These are phyloP conservation scores for Eleusine coracana DNA, from an alignment of 176 grass and related monocot species.

Conservation along the genomic window DNA sequence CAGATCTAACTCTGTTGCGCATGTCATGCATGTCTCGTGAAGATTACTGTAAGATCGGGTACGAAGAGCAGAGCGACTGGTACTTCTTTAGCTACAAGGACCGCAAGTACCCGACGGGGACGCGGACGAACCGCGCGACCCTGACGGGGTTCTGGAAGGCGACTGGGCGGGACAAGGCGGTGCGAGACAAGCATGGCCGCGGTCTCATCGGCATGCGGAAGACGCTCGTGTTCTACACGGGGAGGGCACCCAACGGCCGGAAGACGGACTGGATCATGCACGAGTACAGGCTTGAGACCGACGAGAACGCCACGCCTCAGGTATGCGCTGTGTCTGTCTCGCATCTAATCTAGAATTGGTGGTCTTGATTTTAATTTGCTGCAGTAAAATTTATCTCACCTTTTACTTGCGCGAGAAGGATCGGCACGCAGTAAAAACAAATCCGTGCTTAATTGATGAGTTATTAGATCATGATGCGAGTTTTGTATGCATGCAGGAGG, in stretches of 20 bases:
- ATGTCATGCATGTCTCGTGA: neutral
- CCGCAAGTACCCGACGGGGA: conserved; percentile 88
- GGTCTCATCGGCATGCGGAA: conserved; percentile 87
- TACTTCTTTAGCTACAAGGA: conserved; percentile 98
- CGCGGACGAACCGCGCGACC: conserved; percentile 81
- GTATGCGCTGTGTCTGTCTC: conserved; percentile 4
- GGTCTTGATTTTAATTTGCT: no score
- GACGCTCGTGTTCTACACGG: conserved; percentile 88
- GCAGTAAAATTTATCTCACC: neutral
- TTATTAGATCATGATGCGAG: neutral
- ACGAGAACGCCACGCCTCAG: conserved; percentile 72
- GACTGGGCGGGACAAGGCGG: conserved; percentile 78
- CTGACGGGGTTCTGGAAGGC: conserved; percentile 93
- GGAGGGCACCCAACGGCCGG: conserved; percentile 75
- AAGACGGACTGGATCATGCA: conserved; percentile 92
- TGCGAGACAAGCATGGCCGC: conserved; percentile 56
- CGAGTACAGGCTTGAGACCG: conserved; percentile 79
- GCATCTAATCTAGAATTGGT: neutral
- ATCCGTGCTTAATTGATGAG: neutral
- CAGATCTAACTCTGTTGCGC: neutral
- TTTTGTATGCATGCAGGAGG: conserved; percentile 51
- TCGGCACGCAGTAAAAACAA: neutral
- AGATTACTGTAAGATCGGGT: conserved; percentile 79
- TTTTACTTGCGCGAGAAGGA: neutral
- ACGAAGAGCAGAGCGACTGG: conserved; percentile 90